Evolutionary conservation across 371 early-diverging fungal genomes (phyloP).

Genomic region (Mucor indicus): DNA sequence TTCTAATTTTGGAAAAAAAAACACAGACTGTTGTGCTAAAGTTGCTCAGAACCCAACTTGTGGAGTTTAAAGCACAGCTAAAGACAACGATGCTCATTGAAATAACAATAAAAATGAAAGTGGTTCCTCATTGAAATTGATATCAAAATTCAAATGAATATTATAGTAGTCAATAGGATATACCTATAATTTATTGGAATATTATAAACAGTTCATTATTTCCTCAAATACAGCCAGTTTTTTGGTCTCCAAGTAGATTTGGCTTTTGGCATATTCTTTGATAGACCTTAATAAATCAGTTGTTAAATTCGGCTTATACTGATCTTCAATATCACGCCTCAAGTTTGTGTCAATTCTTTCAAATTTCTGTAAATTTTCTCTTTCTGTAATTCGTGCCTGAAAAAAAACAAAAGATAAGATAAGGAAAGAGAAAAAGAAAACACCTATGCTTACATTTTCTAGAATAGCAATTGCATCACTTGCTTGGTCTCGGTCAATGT

Average conservation of each 20-base stretch:
- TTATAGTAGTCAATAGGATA: no score
- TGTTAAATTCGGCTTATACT: constrained; percentile 23
- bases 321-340: constrained; percentile 28
- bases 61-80: no score
- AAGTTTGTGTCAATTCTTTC: constrained; percentile 32
- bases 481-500: constrained; percentile 35
- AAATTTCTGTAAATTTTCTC: constrained; percentile 20
- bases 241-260: constrained; percentile 35
- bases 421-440: neutral
- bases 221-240: constrained; percentile 29
- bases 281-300: constrained; percentile 26
- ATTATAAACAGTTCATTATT: no score
- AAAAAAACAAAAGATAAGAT: neutral
- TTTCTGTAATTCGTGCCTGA: constrained; percentile 31
- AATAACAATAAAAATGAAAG: no score
- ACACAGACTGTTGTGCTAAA: no score
- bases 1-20: no score
- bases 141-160: no score
- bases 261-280: constrained; percentile 35
- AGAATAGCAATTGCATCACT: constrained; percentile 37
- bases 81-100: no score
- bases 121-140: no score
- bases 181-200: no score
- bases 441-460: constrained; percentile 22
- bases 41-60: no score